Conservation (phyloP, 768 basidiomycete species). For the Termitomyces sp. region DNA sequence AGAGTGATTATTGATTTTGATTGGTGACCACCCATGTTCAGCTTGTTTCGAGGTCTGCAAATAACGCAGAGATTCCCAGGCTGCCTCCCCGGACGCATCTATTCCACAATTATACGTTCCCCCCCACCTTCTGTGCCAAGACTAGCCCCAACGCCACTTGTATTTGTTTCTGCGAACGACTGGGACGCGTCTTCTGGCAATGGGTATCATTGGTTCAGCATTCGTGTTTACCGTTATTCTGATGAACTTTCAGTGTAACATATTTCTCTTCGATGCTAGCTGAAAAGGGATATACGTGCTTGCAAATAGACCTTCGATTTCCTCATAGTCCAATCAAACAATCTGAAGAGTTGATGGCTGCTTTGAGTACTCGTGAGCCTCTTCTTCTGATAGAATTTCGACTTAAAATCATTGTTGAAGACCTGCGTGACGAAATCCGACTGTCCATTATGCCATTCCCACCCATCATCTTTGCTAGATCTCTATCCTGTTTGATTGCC, state of each 20-base stretch:
- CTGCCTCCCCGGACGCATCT: slow-evolving; percentile 8
- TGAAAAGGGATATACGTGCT: slow-evolving; percentile 42
- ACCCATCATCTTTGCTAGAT: slow-evolving; percentile 49
- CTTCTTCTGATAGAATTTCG: neutral
- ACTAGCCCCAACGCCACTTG: slow-evolving; percentile 45
- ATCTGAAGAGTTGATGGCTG: slow-evolving; percentile 28
- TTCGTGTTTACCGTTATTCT: neutral
- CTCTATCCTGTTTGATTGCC: slow-evolving; percentile 46
- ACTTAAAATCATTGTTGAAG: slow-evolving; percentile 19
- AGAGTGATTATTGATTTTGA: neutral
- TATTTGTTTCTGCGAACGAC: slow-evolving; percentile 42
- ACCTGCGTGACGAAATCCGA: slow-evolving; percentile 35
- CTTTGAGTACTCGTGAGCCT: slow-evolving; percentile 33
- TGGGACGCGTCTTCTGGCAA: slow-evolving; percentile 35
- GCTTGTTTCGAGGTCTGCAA: neutral
- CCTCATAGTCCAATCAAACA: slow-evolving; percentile 15
- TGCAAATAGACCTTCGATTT: slow-evolving; percentile 34
- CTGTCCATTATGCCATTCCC: slow-evolving; percentile 45
- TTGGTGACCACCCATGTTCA: neutral
- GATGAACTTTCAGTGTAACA: slow-evolving; percentile 23
- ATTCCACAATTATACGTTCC: slow-evolving; percentile 28
- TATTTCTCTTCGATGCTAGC: slow-evolving; percentile 33
- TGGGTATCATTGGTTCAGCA: slow-evolving; percentile 22
- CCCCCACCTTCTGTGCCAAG: slow-evolving; percentile 37
- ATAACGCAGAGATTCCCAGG: neutral